phyloP scores from a whole-genome alignment of 345 rosid genomes.

The Acer yangbiense region DNA sequence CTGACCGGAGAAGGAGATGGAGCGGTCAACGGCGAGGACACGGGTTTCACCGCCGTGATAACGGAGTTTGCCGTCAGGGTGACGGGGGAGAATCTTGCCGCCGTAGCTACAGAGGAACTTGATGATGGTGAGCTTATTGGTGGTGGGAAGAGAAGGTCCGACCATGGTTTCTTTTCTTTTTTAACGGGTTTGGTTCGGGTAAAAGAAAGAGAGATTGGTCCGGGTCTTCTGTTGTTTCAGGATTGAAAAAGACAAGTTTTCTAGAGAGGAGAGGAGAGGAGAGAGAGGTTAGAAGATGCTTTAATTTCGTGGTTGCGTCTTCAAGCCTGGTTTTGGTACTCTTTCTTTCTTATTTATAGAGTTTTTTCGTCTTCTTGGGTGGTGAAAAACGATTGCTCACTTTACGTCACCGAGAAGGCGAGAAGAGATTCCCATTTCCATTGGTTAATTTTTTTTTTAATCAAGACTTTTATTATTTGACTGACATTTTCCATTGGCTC shows the following conservation, averaged over 20 bases:
- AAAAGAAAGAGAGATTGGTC: background rate
- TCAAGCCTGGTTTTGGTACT: slow-evolving; percentile 38
- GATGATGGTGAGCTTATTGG: slow-evolving; percentile 46
- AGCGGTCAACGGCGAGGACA: slow-evolving; percentile 77
- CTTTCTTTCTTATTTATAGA: slow-evolving; percentile 47
- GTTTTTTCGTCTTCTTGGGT: background rate
- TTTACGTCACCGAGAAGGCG: no score
- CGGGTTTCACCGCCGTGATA: slow-evolving; percentile 88
- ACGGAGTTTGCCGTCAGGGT: slow-evolving; percentile 85
- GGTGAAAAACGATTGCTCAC: background rate
- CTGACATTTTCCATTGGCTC: background rate
- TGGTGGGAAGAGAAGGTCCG: slow-evolving; percentile 30
- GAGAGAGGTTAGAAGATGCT: slow-evolving; percentile 16
- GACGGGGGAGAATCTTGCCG: slow-evolving; percentile 82
- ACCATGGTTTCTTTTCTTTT: slow-evolving; percentile 35
- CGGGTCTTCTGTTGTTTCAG: background rate
- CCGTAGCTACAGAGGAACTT: slow-evolving; percentile 91
- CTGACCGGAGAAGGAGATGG: slow-evolving; percentile 70
- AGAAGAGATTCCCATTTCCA: slow-evolving; percentile 5
- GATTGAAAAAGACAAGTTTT: background rate
- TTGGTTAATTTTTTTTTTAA: background rate
- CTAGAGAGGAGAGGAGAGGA: background rate
- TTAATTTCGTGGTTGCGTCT: slow-evolving; percentile 26
- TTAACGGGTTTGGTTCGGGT: background rate
- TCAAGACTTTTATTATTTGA: background rate